These are phyloP conservation scores for Porcisia deanei DNA, from an alignment of 208 protist species.

Conservation along the genomic window DNA sequence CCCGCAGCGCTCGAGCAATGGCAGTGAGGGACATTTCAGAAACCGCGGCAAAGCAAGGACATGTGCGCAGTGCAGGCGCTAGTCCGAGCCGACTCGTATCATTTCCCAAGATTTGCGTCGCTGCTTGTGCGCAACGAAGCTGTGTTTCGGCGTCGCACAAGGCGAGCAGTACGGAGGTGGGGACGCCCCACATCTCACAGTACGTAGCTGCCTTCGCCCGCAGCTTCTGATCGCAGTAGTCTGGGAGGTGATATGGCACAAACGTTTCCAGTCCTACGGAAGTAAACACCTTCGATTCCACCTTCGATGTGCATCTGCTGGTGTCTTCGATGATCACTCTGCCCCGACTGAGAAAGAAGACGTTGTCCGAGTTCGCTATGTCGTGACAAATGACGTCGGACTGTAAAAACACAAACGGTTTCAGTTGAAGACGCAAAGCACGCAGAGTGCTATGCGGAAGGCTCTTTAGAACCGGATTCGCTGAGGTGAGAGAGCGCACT, in stretches of 20 bases:
- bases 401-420: conserved; percentile 43
- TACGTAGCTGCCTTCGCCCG: conserved; percentile 37
- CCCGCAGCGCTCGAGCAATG: conserved; percentile 35
- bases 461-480: conserved; percentile 46
- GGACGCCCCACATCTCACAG: conserved; percentile 63
- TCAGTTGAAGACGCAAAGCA: conserved; percentile 45
- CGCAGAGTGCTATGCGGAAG: conserved; percentile 35
- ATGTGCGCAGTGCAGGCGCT: conserved; percentile 31
- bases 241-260: conserved; percentile 36
- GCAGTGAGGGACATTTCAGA: conserved; percentile 28
- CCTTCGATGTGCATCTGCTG: neutral
- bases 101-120: conserved; percentile 22
- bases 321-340: conserved; percentile 32
- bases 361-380: conserved; percentile 50
- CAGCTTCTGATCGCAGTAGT: conserved; percentile 30
- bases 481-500: conserved; percentile 31
- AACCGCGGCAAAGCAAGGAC: conserved; percentile 40
- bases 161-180: conserved; percentile 22
- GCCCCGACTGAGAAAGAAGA: conserved; percentile 67
- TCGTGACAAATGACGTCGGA: conserved; percentile 60
- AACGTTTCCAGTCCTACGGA: conserved; percentile 58
- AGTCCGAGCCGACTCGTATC: conserved; percentile 11
- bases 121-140: conserved; percentile 33
- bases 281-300: neutral
- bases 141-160: conserved; percentile 34